Base-by-base conservation (phyloP, 2,329 filamentous ascomycete species). In the Thelonectria discophora region DNA sequence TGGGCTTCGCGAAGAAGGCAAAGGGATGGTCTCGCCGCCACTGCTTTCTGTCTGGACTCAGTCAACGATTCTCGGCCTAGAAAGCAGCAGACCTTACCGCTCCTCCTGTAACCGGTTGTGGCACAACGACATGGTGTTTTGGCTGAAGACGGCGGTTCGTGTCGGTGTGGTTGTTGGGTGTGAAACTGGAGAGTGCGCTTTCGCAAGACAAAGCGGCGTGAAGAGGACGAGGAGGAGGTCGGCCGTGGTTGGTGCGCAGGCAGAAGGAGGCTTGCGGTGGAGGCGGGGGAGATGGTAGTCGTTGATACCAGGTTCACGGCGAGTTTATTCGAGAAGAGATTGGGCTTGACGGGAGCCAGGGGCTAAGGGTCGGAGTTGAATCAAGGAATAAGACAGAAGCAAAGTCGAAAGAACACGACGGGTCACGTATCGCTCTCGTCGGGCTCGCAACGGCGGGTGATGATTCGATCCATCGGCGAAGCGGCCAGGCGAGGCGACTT, bases 21-120 rank as follows among this genome's bases (percentile, higher is more conserved):
- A 99, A 99, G 0, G 96, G 96, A 74, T 99, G 95, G 71, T 99
- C 94, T 75, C 90, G 90, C 68, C 95, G 89, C 95, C 95, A 99
- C 81, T 97, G 93, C 81, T 97, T 98, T 66, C 94, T 97, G 71
- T 27, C 39, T 34, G 42, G 54, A 43, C 55, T 71, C 50, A 74
- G 76, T 62, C 54, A 59, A 48, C 18, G 48, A 43, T 55, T 40
- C 6, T 45, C 10, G 34, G 15, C 17, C 37, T 17, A 12, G 40
- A 15, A 40, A 21, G 24, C 47, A 46, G 18, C 40, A 13, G 59
- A 30, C 42, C 86, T 68, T 84, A 94, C 92, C 93, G 84, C 82
- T 97, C 93, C 79, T 97, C 93, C 68, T 93, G 90, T 40, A 97
- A 84, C 63, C 94, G 87, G 75, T 96, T 96, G 74, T 91, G 88